Conservation (phyloP, 306 rosid species). For the Cyclanthera cordifolia region DNA sequence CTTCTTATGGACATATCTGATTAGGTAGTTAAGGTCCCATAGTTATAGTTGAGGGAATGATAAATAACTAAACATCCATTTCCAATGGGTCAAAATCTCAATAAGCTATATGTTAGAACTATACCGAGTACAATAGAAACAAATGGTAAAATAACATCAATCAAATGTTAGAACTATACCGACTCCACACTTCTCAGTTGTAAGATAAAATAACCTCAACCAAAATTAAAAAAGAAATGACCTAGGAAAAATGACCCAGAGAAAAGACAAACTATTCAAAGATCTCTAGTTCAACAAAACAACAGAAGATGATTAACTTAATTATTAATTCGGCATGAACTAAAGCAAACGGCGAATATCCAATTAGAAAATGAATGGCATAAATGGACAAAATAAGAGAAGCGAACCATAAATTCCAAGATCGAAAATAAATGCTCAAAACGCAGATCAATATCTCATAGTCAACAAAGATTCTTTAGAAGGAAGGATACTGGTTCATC, state of each 20-base stretch:
- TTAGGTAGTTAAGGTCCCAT: constrained; percentile 32
- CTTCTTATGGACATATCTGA: constrained; percentile 89
- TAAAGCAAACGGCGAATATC: neutral
- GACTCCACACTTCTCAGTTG: too few species aligned
- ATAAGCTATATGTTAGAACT: neutral
- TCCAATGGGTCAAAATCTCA: neutral
- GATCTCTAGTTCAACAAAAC: neutral
- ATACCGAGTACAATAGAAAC: neutral
- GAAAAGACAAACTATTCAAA: neutral
- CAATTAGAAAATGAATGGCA: neutral
- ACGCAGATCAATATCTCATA: too few species aligned
- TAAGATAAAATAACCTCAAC: neutral
- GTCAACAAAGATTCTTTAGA: too few species aligned
- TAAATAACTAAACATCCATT: too few species aligned
- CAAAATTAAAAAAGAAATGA: too few species aligned
- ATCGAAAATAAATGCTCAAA: neutral
- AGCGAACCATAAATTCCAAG: constrained; percentile 1
- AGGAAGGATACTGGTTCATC: constrained; percentile 97
- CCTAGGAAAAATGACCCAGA: neutral
- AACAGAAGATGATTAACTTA: neutral
- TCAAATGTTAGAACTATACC: too few species aligned
- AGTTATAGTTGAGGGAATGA: neutral
- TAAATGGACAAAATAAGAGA: neutral
- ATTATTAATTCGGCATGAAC: neutral
- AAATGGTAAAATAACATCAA: neutral